Percentiles rank a stretch among this genome's conserved stretches.
phyloP scores from a whole-genome alignment of 306 rosid species.

The Pyrus communis region DNA sequence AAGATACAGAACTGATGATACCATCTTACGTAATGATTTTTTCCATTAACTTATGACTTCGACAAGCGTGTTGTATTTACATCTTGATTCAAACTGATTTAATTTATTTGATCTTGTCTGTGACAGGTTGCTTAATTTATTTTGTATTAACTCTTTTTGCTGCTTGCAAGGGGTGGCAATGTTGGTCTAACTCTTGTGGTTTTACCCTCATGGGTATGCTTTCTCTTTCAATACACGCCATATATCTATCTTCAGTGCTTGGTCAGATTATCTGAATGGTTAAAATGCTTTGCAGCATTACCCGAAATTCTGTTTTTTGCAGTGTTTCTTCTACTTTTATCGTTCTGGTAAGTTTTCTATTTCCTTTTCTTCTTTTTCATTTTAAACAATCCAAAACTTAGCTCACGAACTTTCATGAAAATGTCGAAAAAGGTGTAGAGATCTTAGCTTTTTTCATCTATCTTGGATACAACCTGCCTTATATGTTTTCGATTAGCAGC shows the following conservation, averaged over 20 bases:
- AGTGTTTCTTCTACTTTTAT: conserved; percentile 90
- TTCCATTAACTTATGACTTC: background rate
- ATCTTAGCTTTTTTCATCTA: background rate
- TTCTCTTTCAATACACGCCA: conserved; percentile 6
- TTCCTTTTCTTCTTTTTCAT: conserved; percentile 7
- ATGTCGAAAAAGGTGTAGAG: background rate
- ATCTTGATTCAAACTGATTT: background rate
- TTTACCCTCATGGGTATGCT: conserved; percentile 80
- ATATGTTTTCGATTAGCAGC: background rate
- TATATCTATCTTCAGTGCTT: conserved; percentile 4
- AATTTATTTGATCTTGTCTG: conserved; percentile 11
- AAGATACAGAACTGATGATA: background rate
- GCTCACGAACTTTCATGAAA: background rate
- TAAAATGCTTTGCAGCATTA: conserved; percentile 68
- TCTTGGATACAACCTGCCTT: background rate
- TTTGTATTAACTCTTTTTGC: conserved; percentile 55
- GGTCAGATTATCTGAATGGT: conserved; percentile 23
- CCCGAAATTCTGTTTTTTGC: conserved; percentile 84
- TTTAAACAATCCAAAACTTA: background rate
- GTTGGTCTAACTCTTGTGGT: conserved; percentile 86
- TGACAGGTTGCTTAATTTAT: conserved; percentile 71
- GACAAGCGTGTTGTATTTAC: background rate
- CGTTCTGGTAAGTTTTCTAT: conserved; percentile 77
- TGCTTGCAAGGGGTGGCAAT: conserved; percentile 74
- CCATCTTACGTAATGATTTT: background rate